Evolutionary conservation across 2,329 filamentous ascomycete species (phyloP), one percentile per base, ranked within the genome.

Genomic region (Hysterium pulicare): DNA sequence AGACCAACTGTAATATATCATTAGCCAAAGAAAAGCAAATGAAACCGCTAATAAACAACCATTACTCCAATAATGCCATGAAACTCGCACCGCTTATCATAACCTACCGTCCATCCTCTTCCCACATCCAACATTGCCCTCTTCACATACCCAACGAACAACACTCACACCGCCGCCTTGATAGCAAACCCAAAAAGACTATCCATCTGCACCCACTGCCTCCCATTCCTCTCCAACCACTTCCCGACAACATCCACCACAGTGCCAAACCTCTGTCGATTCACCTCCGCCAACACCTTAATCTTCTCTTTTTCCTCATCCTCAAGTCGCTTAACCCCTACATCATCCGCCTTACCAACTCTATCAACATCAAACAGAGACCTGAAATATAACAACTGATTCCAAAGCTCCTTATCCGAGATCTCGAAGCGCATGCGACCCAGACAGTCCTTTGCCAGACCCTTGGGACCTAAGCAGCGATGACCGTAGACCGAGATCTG

Each of bases 151-250:
- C 15, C 36, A 39, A 22, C 23, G 3, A 7, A 6, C 16, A 33
- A 41, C 38, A 19, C 31, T 13, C 28, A 28, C 21, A 23, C 31
- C 6, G 10, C 17, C 24, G 36, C 28, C 48, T 62, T 67, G 45
- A 71, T 58, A 46, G 73, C 75, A 70, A 79, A 77, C 49, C 79
- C 78, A 74, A 95, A 96, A 50, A 96, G 69, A 51, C 76, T 83
- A 67, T 93, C 89, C 90, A 95, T 96, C 53, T 88, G 86, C 40
- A 96, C 90, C 88, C 89, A 95, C 67, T 90, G 86, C 55, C 88
- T 75, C 20, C 90, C 90, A 67, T 90, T 95, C 71, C 91, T 93
- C 59, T 89, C 88, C 55, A 95, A 69, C 69, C 95, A 94, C 59
- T 73, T 81, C 51, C 91, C 88, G 4, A 95, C 87, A 11, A 90